Percentiles rank a stretch among this genome's conserved stretches.
phyloP scores from a whole-genome alignment of 306 rosid genomes.

The Vigna nakashimae region DNA sequence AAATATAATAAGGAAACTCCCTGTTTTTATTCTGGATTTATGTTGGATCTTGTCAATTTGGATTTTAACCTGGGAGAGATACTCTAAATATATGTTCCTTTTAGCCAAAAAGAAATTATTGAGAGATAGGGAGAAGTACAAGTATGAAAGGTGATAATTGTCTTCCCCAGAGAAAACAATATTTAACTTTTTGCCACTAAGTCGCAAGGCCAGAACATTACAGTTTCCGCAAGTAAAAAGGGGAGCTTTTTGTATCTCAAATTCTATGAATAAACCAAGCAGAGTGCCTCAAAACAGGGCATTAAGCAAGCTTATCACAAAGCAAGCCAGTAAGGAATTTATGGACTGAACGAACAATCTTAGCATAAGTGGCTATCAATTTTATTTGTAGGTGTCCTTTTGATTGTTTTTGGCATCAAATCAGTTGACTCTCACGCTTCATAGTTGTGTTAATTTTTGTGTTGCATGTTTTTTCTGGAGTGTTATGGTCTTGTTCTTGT shows the following conservation, averaged over 20 bases:
- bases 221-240: neutral
- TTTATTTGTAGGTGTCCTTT: neutral
- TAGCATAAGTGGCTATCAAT: slow-evolving; percentile 23
- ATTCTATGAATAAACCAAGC: slow-evolving; percentile 27
- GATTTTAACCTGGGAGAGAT: neutral
- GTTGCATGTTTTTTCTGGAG: slow-evolving; percentile 30
- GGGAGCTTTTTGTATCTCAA: neutral
- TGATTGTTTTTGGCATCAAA: slow-evolving; percentile 8
- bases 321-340: slow-evolving; percentile 7
- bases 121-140: neutral
- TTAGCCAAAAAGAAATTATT: neutral
- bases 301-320: neutral
- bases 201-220: neutral
- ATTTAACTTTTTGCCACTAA: neutral
- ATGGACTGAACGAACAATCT: slow-evolving; percentile 12
- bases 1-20: neutral
- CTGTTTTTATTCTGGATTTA: neutral
- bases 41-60: slow-evolving; percentile 4
- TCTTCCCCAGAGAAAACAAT: neutral
- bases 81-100: neutral
- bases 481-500: slow-evolving; percentile 8
- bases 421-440: slow-evolving; percentile 7
- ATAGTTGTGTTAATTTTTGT: slow-evolving; percentile 16
- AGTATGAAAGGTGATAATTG: neutral
- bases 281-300: neutral